Base-by-base conservation (phyloP, 1,139 yeast species). In the Meyerozyma guilliermondii region DNA sequence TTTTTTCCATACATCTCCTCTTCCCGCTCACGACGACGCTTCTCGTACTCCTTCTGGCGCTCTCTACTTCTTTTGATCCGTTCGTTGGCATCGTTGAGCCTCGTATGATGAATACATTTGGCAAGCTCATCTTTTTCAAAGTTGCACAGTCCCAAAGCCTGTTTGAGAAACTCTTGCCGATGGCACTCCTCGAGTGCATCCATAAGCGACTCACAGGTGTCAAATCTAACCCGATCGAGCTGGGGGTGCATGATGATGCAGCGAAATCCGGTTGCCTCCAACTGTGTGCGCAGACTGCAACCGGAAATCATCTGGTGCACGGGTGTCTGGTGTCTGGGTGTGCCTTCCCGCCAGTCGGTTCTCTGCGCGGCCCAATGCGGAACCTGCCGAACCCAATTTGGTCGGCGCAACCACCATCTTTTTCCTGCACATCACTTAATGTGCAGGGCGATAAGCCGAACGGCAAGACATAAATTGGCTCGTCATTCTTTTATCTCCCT, bases 171-270 rank as follows among this genome's bases (percentile, higher is more conserved):
- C 46, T 83, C 86, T 47, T 76, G 78, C 47, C 80, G 74, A 57
- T 91, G 97, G 60, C 98, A 92, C 58, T 87, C 84, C 58, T 91
- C 96, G 11, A 92, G 75, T 0, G 96, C 96, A 50, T 83, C 83
- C 66, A 92, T 88, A 42, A 89, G 75, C 49, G 83, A 85, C 41
- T 79, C 82, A 62, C 98, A 92, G 29, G 85, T 66, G 43, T 67
- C 72, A 47, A 71, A 72, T 50, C 77, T 59, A 47, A 62, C 63
- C 48, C 62, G 67, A 54, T 72, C 78, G 50, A 72, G 60, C 50
- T 72, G 77, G 16, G 78, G 78, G 48, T 72, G 78, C 78, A 72
- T 72, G 20, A 27, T 50, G 16, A 11, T n/a, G 28, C 28, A 11
- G 28, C 28, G 13, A 26, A 13, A 3, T 7, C 28, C 28, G 28